These are phyloP conservation scores for Ochromonas danica DNA, from an alignment of 108 stramenopile species.

Conservation along the genomic window DNA sequence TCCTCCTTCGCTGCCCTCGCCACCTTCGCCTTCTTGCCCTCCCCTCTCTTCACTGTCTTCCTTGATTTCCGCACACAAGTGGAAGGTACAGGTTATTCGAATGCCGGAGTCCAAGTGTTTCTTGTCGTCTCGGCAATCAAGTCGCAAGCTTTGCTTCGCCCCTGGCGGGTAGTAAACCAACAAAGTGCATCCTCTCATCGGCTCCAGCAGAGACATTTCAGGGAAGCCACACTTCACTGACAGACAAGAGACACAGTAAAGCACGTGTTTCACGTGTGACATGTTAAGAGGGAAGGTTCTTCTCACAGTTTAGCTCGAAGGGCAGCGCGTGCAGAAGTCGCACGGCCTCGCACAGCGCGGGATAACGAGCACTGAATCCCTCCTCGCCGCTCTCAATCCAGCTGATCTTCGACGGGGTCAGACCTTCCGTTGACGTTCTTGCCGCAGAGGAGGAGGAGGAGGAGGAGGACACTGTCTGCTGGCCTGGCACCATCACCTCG, in stretches of 20 bases:
- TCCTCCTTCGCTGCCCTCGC: no score
- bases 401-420: constrained; percentile 31
- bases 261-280: neutral
- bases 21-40: no score
- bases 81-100: neutral
- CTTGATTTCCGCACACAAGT: neutral
- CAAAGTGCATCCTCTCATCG: neutral
- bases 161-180: neutral
- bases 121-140: neutral
- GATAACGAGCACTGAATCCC: constrained; percentile 38
- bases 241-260: neutral
- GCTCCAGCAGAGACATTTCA: neutral
- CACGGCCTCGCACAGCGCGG: constrained; percentile 46
- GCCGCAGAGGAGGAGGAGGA: no score
- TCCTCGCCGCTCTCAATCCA: constrained; percentile 45
- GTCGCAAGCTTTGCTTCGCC: neutral
- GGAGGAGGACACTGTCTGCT: no score
- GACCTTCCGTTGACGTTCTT: neutral
- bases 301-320: constrained; percentile 48
- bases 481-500: neutral
- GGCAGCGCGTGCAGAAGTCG: constrained; percentile 41
- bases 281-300: neutral
- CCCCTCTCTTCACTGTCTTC: neutral
- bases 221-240: neutral
- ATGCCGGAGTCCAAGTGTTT: neutral